phyloP scores from a whole-genome alignment of 2,329 filamentous ascomycete species.

The Claviceps sp. region DNA sequence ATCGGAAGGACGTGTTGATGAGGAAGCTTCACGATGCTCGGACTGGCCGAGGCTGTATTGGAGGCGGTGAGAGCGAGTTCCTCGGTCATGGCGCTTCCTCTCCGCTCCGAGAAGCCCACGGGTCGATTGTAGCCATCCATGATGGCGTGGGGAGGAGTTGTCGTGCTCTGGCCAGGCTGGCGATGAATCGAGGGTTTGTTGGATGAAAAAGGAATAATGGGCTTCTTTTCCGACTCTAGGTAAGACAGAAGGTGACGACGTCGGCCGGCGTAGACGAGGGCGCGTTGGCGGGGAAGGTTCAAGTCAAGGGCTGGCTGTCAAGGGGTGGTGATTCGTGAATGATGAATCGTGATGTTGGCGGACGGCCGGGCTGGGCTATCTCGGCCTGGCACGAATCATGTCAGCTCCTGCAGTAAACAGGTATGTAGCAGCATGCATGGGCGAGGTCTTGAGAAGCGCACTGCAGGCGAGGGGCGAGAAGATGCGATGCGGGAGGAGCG shows the following conservation, averaged over 20 bases:
- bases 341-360: neutral
- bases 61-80: slow-evolving; percentile 41
- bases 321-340: no score
- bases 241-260: neutral
- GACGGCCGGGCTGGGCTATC: slow-evolving; percentile 3
- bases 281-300: neutral
- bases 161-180: neutral
- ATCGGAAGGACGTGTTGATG: slow-evolving; percentile 25
- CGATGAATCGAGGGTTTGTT: neutral
- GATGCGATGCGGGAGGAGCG: neutral
- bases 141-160: slow-evolving; percentile 1
- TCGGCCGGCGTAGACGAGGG: neutral
- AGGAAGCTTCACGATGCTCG: slow-evolving; percentile 36
- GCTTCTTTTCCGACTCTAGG: neutral
- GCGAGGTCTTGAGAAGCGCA: neutral
- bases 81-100: slow-evolving; percentile 44
- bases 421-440: neutral
- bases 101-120: slow-evolving; percentile 47
- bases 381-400: slow-evolving; percentile 4
- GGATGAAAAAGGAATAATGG: neutral
- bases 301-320: neutral
- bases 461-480: neutral
- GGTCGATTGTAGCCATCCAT: slow-evolving; percentile 30
- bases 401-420: slow-evolving; percentile 8
- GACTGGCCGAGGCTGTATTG: slow-evolving; percentile 28